phyloP scores from a whole-genome alignment of 106 monocot species.

The Dendrobium chrysotoxum region DNA sequence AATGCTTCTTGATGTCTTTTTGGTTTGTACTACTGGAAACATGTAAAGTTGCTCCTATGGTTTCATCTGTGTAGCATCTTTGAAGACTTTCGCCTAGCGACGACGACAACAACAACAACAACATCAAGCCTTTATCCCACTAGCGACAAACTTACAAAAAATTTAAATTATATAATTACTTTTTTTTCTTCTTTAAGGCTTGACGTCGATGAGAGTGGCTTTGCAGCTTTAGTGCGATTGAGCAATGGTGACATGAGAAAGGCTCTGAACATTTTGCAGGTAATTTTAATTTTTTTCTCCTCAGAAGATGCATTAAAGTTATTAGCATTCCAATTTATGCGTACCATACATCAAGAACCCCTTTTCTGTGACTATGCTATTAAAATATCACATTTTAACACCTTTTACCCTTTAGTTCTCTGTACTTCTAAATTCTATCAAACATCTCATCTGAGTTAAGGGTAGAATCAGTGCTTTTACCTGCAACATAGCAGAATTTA shows the following conservation, averaged over 20 bases:
- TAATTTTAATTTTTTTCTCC: conserved; percentile 12
- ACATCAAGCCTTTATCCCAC: too few relatives aligned
- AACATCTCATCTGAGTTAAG: background rate
- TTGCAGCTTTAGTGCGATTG: conserved; percentile 71
- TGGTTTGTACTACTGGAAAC: background rate
- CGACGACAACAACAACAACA: too few relatives aligned
- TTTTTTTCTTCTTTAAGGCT: conserved; percentile 39
- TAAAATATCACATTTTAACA: background rate
- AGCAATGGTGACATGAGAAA: conserved; percentile 99
- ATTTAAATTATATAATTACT: background rate
- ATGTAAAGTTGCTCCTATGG: background rate
- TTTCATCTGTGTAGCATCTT: background rate
- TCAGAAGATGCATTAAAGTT: background rate
- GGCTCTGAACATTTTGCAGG: conserved; percentile 98
- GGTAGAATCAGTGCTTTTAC: background rate
- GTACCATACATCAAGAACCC: background rate
- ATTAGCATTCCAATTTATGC: background rate
- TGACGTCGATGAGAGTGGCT: conserved; percentile 76
- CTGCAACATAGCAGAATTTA: too few relatives aligned
- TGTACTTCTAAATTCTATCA: background rate
- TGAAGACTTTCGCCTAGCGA: background rate
- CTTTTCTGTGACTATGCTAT: background rate
- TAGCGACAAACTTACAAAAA: background rate
- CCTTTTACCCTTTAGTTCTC: background rate
- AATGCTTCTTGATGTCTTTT: background rate